A percentile compares a stretch with the other conserved stretches of the same genome.
Evolutionary conservation across 1,284 basidiomycete genomes (phyloP).

Genomic region (Malassezia restricta): DNA sequence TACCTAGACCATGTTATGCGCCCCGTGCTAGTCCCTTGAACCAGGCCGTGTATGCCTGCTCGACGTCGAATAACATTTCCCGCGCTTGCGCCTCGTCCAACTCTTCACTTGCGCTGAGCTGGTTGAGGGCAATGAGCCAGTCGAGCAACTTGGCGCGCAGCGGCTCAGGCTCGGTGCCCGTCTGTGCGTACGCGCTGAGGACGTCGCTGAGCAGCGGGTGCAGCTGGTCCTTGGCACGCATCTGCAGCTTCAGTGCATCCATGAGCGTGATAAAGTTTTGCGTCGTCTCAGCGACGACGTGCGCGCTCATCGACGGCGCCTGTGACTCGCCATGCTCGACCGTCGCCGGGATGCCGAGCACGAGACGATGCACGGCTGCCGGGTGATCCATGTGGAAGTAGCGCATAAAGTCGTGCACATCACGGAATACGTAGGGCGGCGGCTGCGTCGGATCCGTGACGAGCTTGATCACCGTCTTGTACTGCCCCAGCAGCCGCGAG

Average conservation of each 20-base stretch:
- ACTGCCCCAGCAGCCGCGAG: constrained; percentile 78
- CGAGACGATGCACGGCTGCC: constrained; percentile 75
- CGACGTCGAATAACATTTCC: constrained; percentile 92
- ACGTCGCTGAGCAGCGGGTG: constrained; percentile 89
- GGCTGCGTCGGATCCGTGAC: constrained; percentile 64
- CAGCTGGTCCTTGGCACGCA: constrained; percentile 90
- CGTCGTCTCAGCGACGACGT: constrained; percentile 97
- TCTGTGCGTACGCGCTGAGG: constrained; percentile 56
- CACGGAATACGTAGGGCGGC: constrained; percentile 21
- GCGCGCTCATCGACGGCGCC: constrained; percentile 60
- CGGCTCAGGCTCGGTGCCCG: constrained; percentile 63
- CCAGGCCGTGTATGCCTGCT: constrained; percentile 91
- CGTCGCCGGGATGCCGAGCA: constrained; percentile 88
- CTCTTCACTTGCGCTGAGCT: constrained; percentile 93
- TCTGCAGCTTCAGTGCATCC: constrained; percentile 83
- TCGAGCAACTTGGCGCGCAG: constrained; percentile 81
- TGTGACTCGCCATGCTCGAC: constrained; percentile 63
- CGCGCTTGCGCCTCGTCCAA: constrained; percentile 88
- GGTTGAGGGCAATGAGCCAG: constrained; percentile 92
- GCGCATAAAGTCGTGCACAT: constrained; percentile 63
- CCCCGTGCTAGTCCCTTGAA: constrained; percentile 62
- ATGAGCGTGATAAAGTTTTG: constrained; percentile 94
- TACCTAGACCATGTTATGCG: neutral
- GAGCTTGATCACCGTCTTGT: constrained; percentile 90
- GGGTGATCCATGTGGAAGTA: constrained; percentile 85